Base-by-base conservation (phyloP, 2,329 filamentous ascomycete genomes). In the Alternaria incomplexa region DNA sequence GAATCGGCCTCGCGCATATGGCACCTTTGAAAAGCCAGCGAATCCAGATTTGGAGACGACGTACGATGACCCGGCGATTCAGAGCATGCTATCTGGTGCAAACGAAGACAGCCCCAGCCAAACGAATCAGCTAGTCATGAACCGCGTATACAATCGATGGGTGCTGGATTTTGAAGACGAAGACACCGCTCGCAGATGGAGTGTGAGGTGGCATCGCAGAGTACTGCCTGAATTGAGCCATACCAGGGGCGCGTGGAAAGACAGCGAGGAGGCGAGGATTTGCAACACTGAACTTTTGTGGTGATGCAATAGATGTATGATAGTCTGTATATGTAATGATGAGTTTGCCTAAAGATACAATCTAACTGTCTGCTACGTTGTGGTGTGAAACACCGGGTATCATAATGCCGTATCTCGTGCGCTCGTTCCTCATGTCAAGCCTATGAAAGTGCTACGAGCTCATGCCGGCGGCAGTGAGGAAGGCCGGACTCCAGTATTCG, bases 401-500 rank as follows among this genome's bases (percentile, higher is more conserved):
- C 64, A 67, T 63, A 26, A 25, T 53, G 32, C 22, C 48, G 23
- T 30, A 9, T 52, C 48, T 52, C 48, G 20, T 32, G 30, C 17
- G 28, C 45, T 26, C 15, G 12, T n/a, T 11, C 10, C 17, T 13
- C n/a, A 28, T 50, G 15, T 50, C n/a, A 50, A 50, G 46, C 25
- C 9, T 32, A 15, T 28, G 47, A 22, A 15, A 36, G 32, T 51
- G 12, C 55, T 51, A 32, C 17, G 26, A 32, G 30, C 57, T 54
- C 11, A 20, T 43, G 12, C 36, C 65, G 15, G 47, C 71, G 25
- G 57, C 71, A n/a, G 70, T 73, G 15, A 94, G 92, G 64, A 91
- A 92, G 0, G 90, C 89, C 1, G 92, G 92, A 62, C 89, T 92
- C 96, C 96, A 99, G 74, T 97, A 99, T 80, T 98, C 94, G 80